A percentile compares a stretch with the other conserved stretches of the same genome.
Evolutionary conservation across 192 early-diverging fungal species (phyloP).

Genomic region (Umbelopsis sp.): DNA sequence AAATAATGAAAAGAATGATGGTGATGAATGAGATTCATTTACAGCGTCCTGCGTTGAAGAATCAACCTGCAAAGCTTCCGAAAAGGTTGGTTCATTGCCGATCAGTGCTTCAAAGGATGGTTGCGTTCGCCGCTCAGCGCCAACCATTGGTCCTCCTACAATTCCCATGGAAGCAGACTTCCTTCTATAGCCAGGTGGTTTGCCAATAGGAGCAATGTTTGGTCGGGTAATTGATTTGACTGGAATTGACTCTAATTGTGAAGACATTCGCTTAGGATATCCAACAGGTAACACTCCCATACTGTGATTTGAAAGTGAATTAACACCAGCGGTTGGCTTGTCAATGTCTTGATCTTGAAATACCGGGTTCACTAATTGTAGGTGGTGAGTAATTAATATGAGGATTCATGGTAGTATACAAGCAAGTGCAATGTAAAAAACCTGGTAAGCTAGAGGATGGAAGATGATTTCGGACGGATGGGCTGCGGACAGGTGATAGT

Average conservation of each 20-base stretch:
- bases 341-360: not conserved
- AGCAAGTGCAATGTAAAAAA: not conserved
- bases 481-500: not conserved
- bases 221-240: not conserved
- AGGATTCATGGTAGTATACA: too few species aligned
- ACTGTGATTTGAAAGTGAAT: not conserved
- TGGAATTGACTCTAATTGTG: not conserved
- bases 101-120: not conserved
- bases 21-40: not conserved
- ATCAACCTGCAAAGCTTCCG: not conserved
- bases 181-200: conserved; percentile 14
- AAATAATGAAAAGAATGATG: conserved; percentile 9
- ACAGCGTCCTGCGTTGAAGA: not conserved
- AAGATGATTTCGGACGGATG: conserved; percentile 1
- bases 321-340: not conserved
- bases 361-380: not conserved
- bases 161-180: conserved; percentile 1
- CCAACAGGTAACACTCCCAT: not conserved
- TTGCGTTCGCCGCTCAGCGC: conserved; percentile 6
- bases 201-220: conserved; percentile 24
- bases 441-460: conserved; percentile 8
- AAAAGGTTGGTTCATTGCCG: not conserved
- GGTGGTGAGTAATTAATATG: not conserved
- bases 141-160: not conserved
- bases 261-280: conserved; percentile 11